Conservation (phyloP, 1,284 basidiomycete genomes). For the Acaromyces ingoldii region DNA sequence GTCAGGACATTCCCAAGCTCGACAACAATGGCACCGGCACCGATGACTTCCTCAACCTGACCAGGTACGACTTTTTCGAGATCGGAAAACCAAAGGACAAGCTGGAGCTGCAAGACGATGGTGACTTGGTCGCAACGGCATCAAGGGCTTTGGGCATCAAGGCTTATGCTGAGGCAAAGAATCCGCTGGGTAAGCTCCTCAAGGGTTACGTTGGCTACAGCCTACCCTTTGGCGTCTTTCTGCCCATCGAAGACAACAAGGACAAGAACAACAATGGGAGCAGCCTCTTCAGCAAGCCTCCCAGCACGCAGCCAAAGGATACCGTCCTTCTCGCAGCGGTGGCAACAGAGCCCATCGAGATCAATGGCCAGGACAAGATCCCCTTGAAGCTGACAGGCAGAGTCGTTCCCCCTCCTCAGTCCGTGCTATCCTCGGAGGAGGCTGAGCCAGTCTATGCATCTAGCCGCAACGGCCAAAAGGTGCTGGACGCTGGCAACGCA, state of each 20-base stretch:
- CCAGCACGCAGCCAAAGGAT: no score
- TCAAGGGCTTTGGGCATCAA: slow-evolving; percentile 36
- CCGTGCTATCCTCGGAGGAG: not conserved
- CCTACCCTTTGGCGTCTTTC: slow-evolving; percentile 38
- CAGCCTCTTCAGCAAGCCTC: slow-evolving; percentile 11
- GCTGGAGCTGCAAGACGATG: no score
- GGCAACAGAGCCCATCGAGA: slow-evolving; percentile 35
- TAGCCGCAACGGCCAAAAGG: not conserved
- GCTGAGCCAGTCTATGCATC: not conserved
- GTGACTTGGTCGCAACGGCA: slow-evolving; percentile 5
- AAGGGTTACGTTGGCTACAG: slow-evolving; percentile 38
- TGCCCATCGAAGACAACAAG: slow-evolving; percentile 23
- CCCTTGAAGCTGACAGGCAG: slow-evolving; percentile 26
- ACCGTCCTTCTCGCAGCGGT: slow-evolving; percentile 38
- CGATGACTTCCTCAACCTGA: slow-evolving; percentile 8
- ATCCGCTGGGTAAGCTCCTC: slow-evolving; percentile 35
- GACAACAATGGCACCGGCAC: slow-evolving; percentile 21
- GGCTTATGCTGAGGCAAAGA: slow-evolving; percentile 33
- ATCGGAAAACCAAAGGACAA: no score
- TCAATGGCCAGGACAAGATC: slow-evolving; percentile 32
- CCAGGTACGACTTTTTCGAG: slow-evolving; percentile 43
- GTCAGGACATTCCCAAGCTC: slow-evolving; percentile 27
- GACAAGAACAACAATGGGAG: slow-evolving; percentile 6
- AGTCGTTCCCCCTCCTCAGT: slow-evolving; percentile 28
- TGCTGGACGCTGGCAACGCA: not conserved